These are phyloP conservation scores for Mediolabrus comicus DNA, from an alignment of 108 stramenopile genomes.

Conservation along the genomic window DNA sequence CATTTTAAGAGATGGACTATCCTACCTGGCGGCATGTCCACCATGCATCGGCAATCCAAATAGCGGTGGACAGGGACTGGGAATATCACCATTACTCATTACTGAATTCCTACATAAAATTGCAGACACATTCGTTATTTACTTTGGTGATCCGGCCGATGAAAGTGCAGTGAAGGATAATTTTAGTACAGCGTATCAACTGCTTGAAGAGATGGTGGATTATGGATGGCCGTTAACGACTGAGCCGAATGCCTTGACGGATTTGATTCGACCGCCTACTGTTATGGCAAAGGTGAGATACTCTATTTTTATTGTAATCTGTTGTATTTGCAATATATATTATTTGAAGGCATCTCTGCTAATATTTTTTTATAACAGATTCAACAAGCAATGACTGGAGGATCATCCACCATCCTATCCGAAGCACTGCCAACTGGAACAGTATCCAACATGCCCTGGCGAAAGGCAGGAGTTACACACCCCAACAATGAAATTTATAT, in stretches of 20 bases:
- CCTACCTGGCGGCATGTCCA: conserved; percentile 88
- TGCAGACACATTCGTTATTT: conserved; percentile 91
- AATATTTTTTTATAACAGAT: conserved; percentile 30
- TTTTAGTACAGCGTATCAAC: conserved; percentile 95
- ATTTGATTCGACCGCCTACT: conserved; percentile 93
- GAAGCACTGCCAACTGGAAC: conserved; percentile 88
- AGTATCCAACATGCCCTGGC: conserved; percentile 97
- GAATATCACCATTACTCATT: conserved; percentile 89
- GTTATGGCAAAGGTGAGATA: conserved; percentile 76
- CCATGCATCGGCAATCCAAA: conserved; percentile 21
- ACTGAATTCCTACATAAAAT: conserved; percentile 96
- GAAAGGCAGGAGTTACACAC: conserved; percentile 91
- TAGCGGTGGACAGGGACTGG: conserved; percentile 24
- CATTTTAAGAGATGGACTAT: conserved; percentile 85
- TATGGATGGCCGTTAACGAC: conserved; percentile 98
- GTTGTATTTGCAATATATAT: not conserved
- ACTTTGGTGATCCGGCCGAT: conserved; percentile 93
- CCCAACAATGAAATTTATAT: conserved; percentile 97
- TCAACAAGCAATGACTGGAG: conserved; percentile 56
- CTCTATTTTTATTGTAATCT: not conserved
- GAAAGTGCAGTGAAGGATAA: conserved; percentile 96
- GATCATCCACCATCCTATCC: conserved; percentile 54
- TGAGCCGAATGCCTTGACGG: conserved; percentile 96
- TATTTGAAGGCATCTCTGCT: not conserved
- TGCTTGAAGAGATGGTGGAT: conserved; percentile 99